These are phyloP conservation scores for Fusarium begoniae DNA, from an alignment of 2,329 filamentous ascomycete genomes.

Conservation along the genomic window DNA sequence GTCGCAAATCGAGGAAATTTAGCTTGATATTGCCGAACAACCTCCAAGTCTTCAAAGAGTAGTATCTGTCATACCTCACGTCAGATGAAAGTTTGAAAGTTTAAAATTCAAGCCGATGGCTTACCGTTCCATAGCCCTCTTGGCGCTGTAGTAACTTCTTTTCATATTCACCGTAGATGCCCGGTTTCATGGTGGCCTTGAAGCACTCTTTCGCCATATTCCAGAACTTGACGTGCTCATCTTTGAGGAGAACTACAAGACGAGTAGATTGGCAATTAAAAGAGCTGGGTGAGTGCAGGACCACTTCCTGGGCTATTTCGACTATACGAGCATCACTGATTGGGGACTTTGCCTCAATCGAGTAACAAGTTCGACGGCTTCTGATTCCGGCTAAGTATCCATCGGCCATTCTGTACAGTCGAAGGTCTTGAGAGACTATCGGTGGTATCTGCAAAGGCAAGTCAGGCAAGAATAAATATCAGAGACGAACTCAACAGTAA, in stretches of 20 bases:
- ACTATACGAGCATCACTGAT: slow-evolving; percentile 1
- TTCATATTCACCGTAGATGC: background rate
- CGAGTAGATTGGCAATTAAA: slow-evolving; percentile 24
- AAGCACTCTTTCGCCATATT: slow-evolving; percentile 11
- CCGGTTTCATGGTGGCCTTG: slow-evolving; percentile 3
- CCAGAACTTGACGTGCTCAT: slow-evolving; percentile 17
- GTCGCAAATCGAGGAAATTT: background rate
- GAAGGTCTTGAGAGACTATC: background rate
- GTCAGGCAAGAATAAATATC: background rate
- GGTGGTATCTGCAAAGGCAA: background rate
- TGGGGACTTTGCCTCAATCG: slow-evolving; percentile 11
- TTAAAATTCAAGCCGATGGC: too few species aligned
- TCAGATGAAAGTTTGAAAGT: too few species aligned
- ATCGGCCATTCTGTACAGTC: background rate
- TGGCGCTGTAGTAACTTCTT: slow-evolving; percentile 10
- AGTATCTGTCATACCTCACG: background rate
- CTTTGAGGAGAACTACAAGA: slow-evolving; percentile 4
- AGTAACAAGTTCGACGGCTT: slow-evolving; percentile 12
- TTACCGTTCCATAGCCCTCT: slow-evolving; percentile 9
- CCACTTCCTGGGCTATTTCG: slow-evolving; percentile 13
- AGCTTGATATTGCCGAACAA: slow-evolving; percentile 6
- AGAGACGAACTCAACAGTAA: background rate
- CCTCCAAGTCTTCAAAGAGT: slow-evolving; percentile 19
- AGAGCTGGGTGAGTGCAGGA: slow-evolving; percentile 12
- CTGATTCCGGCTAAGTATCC: slow-evolving; percentile 2